Evolutionary conservation across 2,329 filamentous ascomycete species (phyloP).

Genomic region (Phoma sp.): DNA sequence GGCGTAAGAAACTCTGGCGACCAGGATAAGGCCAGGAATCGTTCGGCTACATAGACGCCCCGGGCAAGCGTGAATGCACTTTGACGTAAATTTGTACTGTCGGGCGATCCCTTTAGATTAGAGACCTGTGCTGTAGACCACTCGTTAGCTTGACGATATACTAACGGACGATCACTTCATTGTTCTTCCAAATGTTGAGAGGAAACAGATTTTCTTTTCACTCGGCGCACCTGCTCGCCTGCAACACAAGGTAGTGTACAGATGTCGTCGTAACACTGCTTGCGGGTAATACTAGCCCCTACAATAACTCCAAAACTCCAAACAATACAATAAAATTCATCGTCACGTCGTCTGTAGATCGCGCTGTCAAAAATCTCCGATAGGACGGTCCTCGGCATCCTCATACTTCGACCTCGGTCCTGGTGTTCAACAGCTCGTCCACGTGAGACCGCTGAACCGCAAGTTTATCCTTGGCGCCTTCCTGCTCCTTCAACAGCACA

Average conservation of each 20-base stretch:
- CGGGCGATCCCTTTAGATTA: slow-evolving; percentile 3
- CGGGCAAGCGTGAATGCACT: slow-evolving; percentile 1
- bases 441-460: slow-evolving; percentile 73
- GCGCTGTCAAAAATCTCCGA: not conserved
- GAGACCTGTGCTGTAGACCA: not conserved
- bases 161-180: not conserved
- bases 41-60: slow-evolving; percentile 4
- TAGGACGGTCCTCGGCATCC: not conserved
- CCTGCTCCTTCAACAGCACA: slow-evolving; percentile 76
- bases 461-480: slow-evolving; percentile 54
- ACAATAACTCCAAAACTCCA: slow-evolving; percentile 23
- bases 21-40: slow-evolving; percentile 4
- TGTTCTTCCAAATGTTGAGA: slow-evolving; percentile 5
- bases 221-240: not conserved
- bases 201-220: not conserved
- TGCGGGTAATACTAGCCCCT: slow-evolving; percentile 12
- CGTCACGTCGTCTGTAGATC: not conserved
- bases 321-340: slow-evolving; percentile 3
- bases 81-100: slow-evolving; percentile 11
- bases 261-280: not conserved
- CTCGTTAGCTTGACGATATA: not conserved
- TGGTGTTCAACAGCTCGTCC: slow-evolving; percentile 67
- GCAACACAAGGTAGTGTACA: not conserved
- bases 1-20: not conserved
- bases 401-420: slow-evolving; percentile 48